Base-by-base conservation (phyloP, 805 yeast species). In the Saccharomyces eubayanus region DNA sequence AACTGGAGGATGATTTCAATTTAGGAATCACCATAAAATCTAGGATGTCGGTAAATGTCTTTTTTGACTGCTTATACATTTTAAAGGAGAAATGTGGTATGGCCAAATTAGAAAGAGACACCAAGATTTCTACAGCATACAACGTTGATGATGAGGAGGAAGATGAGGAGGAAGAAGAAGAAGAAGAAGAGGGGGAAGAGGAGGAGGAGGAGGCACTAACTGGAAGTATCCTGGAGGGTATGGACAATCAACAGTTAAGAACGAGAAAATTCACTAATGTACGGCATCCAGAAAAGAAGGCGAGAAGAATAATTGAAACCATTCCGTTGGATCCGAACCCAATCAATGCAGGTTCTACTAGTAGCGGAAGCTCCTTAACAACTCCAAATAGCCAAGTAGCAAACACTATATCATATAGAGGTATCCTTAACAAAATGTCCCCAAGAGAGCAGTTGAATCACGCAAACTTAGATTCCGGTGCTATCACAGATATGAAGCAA, bases 41-140 rank as follows among this genome's bases (percentile, higher is more conserved):
- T 5, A 79, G 99, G 60, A 86, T 89, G 96, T 81, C 95, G 8
- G 97, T 96, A 0, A 85, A 94, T 55, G 89, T 91, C 2, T 89
- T 92, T 62, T 94, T 92, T 69, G 99, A 94, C 70, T 85, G 92
- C 62, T 72, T 92, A 50, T 87, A 91, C 82, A 78, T 88, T 3
- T 73, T 94, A 62, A 74, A 96, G 60, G 92, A 89, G 60, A 86
- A 88, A 67, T 88, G 89, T 56, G 97, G 97, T 12, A 87, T 90
- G 86, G 82, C 86, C 51, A 83, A 83, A 58, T 75, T 82, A 50
- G 79, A 72, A 41, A 60, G 70, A 70, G 78, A 54, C 59, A 60
- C 64, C 47, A 56, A 49, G 12, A 12, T 21, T n/a, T 47, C 47
- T 36, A 16, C 48, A 28, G 53, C 21, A 6, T 52, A 46, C 10